A percentile compares a stretch with the other conserved stretches of the same genome.
Conservation (phyloP, 352 stramenopile genomes). For the Phytophthora capsici region DNA sequence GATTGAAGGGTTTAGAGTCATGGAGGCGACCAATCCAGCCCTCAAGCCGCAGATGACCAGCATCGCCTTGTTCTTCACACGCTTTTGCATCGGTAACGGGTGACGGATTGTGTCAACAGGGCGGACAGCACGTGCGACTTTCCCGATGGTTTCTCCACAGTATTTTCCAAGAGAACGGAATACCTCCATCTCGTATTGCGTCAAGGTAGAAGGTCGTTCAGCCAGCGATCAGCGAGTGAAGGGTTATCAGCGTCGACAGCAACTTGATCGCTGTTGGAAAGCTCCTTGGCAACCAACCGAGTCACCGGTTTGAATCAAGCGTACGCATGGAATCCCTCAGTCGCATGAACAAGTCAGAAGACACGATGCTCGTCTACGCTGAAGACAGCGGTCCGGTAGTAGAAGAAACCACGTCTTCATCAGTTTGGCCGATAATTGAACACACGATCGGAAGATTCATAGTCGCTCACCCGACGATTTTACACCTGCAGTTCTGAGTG, state of each 20-base stretch:
- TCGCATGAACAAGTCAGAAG: constrained; percentile 75
- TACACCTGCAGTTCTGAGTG: constrained; percentile 60
- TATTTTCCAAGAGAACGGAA: constrained; percentile 63
- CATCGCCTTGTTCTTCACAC: constrained; percentile 77
- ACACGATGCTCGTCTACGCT: constrained; percentile 61
- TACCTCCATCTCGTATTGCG: constrained; percentile 57
- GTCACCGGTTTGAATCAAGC: constrained; percentile 56
- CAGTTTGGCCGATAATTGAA: constrained; percentile 57
- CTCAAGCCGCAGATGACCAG: constrained; percentile 77
- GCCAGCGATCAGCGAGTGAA: constrained; percentile 40
- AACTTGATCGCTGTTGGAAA: constrained; percentile 50
- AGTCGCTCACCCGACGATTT: constrained; percentile 58
- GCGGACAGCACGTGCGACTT: constrained; percentile 49
- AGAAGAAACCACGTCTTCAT: constrained; percentile 64
- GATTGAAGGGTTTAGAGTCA: constrained; percentile 34
- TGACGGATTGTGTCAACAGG: constrained; percentile 69
- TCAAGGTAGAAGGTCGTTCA: constrained; percentile 53
- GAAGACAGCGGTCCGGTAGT: constrained; percentile 33
- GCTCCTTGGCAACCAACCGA: constrained; percentile 39
- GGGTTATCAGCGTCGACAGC: constrained; percentile 38
- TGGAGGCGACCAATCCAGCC: constrained; percentile 65
- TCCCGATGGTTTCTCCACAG: constrained; percentile 67
- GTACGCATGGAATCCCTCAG: constrained; percentile 77
- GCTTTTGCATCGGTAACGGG: constrained; percentile 71
- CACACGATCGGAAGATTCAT: constrained; percentile 57